Evolutionary conservation across 2,329 filamentous ascomycete species (phyloP).

Genomic region (Pseudocercospora fuligena): DNA sequence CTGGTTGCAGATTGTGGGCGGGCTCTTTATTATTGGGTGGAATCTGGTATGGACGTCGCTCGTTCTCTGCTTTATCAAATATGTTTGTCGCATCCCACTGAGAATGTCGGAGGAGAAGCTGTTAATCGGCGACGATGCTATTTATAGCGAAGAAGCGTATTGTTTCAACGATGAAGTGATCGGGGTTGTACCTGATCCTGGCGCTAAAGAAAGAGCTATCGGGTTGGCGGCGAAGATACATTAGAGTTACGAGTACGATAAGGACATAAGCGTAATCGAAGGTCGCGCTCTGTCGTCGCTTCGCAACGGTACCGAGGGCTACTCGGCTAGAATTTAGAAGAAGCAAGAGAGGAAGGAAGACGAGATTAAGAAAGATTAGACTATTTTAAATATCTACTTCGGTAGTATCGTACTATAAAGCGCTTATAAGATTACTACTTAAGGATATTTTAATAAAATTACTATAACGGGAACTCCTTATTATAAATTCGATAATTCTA

Average conservation of each 20-base stretch:
- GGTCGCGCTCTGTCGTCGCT: neutral
- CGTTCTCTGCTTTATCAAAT: constrained; percentile 58
- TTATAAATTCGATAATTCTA: too few relatives aligned
- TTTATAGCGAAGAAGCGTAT: constrained; percentile 55
- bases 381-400: too few relatives aligned
- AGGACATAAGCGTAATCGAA: neutral
- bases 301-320: too few relatives aligned
- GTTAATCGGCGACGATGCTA: constrained; percentile 53
- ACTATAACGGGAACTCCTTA: too few relatives aligned
- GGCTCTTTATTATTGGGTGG: constrained; percentile 56
- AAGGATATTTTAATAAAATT: too few relatives aligned
- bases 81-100: constrained; percentile 54
- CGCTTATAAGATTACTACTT: too few relatives aligned
- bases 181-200: constrained; percentile 24
- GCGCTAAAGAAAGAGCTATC: constrained; percentile 11
- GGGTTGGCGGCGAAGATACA: constrained; percentile 19
- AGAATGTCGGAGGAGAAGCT: constrained; percentile 55
- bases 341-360: too few relatives aligned
- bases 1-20: constrained; percentile 56
- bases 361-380: too few relatives aligned
- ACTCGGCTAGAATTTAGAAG: too few relatives aligned
- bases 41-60: constrained; percentile 57
- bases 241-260: constrained; percentile 13
- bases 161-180: constrained; percentile 34
- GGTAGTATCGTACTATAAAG: too few relatives aligned